These are phyloP conservation scores for Pinguiococcus pyrenoidosus DNA, from an alignment of 108 stramenopile species.

Conservation along the genomic window DNA sequence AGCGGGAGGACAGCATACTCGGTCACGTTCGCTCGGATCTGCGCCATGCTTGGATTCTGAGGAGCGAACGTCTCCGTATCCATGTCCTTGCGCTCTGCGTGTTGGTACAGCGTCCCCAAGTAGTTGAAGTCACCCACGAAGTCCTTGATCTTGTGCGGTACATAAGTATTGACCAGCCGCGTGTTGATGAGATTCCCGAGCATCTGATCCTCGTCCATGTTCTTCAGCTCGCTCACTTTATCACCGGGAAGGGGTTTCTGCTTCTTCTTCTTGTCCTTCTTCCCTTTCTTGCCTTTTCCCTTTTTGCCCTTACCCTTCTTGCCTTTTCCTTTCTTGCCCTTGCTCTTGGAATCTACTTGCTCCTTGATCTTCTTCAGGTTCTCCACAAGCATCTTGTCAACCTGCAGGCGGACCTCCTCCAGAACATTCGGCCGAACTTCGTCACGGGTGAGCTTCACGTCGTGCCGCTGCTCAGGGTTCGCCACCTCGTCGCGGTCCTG, in stretches of 20 bases:
- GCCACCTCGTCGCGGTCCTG: conserved; percentile 44
- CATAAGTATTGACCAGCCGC: conserved; percentile 32
- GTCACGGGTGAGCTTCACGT: conserved; percentile 51
- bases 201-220: conserved; percentile 52
- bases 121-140: conserved; percentile 54
- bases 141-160: conserved; percentile 18
- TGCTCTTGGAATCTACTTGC: conserved; percentile 33
- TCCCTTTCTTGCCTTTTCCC: conserved; percentile 32
- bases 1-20: conserved; percentile 57
- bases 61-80: conserved; percentile 57
- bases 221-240: conserved; percentile 46
- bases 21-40: conserved; percentile 49
- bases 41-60: conserved; percentile 51
- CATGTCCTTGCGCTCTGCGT: conserved; percentile 26
- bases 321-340: conserved; percentile 40
- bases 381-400: conserved; percentile 51
- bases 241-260: conserved; percentile 54
- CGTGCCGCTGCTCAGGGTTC: conserved; percentile 53
- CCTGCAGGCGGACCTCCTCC: conserved; percentile 38
- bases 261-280: conserved; percentile 12
- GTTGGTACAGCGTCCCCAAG: conserved; percentile 29
- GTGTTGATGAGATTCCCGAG: conserved; percentile 43
- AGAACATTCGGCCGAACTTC: conserved; percentile 39
- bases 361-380: conserved; percentile 54
- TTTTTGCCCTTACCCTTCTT: conserved; percentile 41